Base-by-base conservation (phyloP, 2,329 filamentous ascomycete genomes). In the Dryadomyces quercus-mongolicae region DNA sequence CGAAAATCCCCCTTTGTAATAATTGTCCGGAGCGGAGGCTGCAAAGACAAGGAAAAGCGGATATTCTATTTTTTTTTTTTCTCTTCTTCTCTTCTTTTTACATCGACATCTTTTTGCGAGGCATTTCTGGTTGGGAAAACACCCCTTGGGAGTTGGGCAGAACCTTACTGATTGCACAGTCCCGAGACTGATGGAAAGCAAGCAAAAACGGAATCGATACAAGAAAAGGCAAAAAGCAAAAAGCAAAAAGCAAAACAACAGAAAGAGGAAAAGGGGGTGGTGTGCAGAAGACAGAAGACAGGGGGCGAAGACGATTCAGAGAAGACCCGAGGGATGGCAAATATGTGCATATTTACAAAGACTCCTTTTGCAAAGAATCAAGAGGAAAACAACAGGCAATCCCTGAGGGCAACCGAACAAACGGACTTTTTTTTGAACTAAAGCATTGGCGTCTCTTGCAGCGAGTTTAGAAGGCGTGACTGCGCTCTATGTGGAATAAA, bases 331-430 rank as follows among this genome's bases (percentile, higher is more conserved):
- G 16, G 16, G 42, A 44, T 44, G 16, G n/a, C 42, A n/a, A n/a
- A 42, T 15, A n/a, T 44, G 18, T 44, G 42, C 42, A 44, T 20
- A 38, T 50, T 31, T 43, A 18, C 36, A 13, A 47, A 40, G 43
- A 22, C 25, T 38, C 20, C 12, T 22, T 46, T 25, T n/a, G 15
- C 34, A 5, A 42, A 49, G 16, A 49, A 40, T n/a, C 13, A 50
- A 18, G 21, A 9, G 45, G 16, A 46, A 45, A 38, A 38, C 21
- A 47, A 51, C 42, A 34, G 43, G 49, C 49, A 52, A 52, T 48
- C 53, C 38, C 49, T 48, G 53, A 51, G 53, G 53, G 53, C 53
- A 55, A 55, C 53, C 53, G 51, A 55, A 55, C 31, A 47, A 51
- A 51, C 15, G 53, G 49, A 21, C 34, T 22, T n/a, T 48, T 48